Conservation (phyloP, 257 asterid species). For the Eucommia ulmoides region DNA sequence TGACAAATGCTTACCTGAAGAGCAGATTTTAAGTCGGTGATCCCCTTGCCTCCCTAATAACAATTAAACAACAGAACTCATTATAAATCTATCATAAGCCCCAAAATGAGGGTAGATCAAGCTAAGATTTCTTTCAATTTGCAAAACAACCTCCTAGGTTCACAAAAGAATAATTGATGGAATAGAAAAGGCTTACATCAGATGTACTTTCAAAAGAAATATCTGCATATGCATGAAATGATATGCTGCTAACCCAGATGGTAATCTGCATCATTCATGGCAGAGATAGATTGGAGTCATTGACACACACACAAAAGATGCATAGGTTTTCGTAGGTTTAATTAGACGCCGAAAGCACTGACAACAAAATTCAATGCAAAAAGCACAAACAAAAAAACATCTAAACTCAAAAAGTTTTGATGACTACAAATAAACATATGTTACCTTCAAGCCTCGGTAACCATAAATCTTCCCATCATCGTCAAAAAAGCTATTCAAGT, state of each 20-base stretch:
- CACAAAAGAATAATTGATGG: too few relatives aligned
- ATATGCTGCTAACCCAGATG: slow-evolving; percentile 74
- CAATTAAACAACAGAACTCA: slow-evolving; percentile 15
- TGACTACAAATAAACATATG: neutral
- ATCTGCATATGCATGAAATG: slow-evolving; percentile 82
- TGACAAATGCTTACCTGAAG: slow-evolving; percentile 47
- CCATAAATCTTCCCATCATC: slow-evolving; percentile 84
- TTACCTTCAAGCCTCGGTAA: slow-evolving; percentile 70
- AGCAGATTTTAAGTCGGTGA: slow-evolving; percentile 71
- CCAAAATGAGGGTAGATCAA: too few relatives aligned
- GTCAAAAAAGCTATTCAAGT: slow-evolving; percentile 58
- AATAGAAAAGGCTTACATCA: slow-evolving; percentile 53
- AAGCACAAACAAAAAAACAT: neutral
- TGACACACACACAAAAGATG: neutral
- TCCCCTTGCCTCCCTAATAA: slow-evolving; percentile 86
- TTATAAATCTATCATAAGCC: too few relatives aligned
- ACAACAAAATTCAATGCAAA: neutral
- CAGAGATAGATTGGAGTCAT: slow-evolving; percentile 8
- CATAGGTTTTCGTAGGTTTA: too few relatives aligned
- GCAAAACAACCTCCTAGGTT: too few relatives aligned
- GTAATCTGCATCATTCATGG: slow-evolving; percentile 48
- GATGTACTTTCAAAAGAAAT: slow-evolving; percentile 58
- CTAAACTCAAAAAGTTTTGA: neutral
- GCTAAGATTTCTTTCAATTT: too few relatives aligned
- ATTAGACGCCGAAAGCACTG: too few relatives aligned